Base-by-base conservation (phyloP, 768 basidiomycete species). In the Pisolithus microcarpus region DNA sequence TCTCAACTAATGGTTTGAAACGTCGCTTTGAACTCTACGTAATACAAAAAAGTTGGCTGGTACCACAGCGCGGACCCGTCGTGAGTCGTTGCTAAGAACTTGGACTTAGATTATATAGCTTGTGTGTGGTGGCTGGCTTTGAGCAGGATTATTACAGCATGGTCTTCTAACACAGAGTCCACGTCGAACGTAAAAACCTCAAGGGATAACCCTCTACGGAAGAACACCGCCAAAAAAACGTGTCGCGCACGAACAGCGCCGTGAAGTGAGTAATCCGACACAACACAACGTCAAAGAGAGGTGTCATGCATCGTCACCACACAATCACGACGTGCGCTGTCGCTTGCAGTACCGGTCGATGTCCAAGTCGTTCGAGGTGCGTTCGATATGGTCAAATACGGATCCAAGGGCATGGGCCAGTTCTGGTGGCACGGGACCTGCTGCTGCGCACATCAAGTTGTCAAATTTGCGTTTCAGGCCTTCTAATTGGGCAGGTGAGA, bases 361-460 rank as follows among this genome's bases (percentile, higher is more conserved):
- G 43, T 66, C 65, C 31, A 63, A 38, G 5, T 67, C 65, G 8
- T 55, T 55, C 24, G 52, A 56, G 19, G 66, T 65, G 46, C 61
- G 62, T 40, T 67, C 65, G 49, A 67, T 67, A 30, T 67, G 65
- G 44, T 68, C 62, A 24, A 67, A 68, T 13, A 67, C 66, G 11
- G 67, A 58, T 9, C 65, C 67, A 9, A 67, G 56, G 4, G 59
- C 61, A n/a, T 61, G 65, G 9, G 65, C 65, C 18, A 68, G 59
- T 0, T 66, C 61, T 7, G 65, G 65, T 15, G 64, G 38, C 3
- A 68, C 63, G 0, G 65, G 65, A 1, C 65, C 66, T 38, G 57
- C 61, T 18, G 65, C 65, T 8, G 59, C 63, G 6, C 19, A 38
- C 61, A 67, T 67, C 63, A 67, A 63, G 21, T 61, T 53, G 0